These are phyloP conservation scores for Malus orientalis DNA, from an alignment of 306 rosid species.

Conservation along the genomic window DNA sequence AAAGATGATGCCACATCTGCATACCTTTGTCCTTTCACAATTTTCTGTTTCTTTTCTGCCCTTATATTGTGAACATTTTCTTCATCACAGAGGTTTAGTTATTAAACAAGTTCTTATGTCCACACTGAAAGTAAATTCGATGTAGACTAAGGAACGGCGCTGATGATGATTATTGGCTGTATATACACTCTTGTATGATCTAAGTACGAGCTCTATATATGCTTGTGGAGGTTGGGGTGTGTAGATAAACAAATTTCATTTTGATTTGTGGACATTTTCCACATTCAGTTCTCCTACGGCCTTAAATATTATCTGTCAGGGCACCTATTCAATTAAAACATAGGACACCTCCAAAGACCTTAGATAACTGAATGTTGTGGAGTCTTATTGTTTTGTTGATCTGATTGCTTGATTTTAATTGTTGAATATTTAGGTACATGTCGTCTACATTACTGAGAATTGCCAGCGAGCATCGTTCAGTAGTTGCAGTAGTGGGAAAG, in stretches of 20 bases:
- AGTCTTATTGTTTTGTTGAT: neutral
- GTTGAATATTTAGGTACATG: slow-evolving; percentile 59
- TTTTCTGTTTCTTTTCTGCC: neutral
- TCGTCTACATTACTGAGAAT: slow-evolving; percentile 56
- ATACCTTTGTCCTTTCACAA: neutral
- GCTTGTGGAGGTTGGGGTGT: neutral
- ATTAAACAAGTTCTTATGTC: neutral
- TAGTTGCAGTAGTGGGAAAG: slow-evolving; percentile 92
- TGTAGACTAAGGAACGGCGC: neutral
- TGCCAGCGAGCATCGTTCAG: slow-evolving; percentile 56
- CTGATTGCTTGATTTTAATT: neutral
- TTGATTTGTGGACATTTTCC: neutral
- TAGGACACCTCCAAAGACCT: too few species aligned
- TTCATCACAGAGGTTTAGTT: neutral
- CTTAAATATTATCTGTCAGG: too few species aligned
- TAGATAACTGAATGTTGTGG: neutral
- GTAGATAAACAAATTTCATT: neutral
- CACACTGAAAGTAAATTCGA: neutral
- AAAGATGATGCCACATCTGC: neutral
- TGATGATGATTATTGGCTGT: neutral
- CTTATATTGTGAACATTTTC: neutral
- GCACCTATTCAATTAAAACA: too few species aligned
- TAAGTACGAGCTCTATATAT: neutral
- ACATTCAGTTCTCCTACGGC: too few species aligned
- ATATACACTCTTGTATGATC: neutral